phyloP scores from a whole-genome alignment of 495 filamentous ascomycete genomes.

The Neurospora sp. region DNA sequence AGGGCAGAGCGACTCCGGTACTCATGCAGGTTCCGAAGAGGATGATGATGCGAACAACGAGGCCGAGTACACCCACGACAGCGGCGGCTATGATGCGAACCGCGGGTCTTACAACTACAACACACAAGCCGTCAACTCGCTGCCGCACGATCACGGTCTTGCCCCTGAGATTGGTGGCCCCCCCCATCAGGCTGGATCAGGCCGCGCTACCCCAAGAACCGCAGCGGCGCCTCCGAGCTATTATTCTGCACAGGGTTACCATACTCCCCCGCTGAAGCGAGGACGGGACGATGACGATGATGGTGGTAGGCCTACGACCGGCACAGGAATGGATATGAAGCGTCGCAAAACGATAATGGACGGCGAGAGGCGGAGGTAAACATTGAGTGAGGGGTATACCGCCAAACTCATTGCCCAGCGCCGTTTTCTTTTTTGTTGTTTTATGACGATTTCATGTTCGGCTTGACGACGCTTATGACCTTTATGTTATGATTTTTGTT shows the following conservation, averaged over 20 bases:
- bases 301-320: conserved; percentile 60
- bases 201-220: conserved; percentile 78
- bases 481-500: conserved; percentile 19
- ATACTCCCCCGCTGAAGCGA: conserved; percentile 82
- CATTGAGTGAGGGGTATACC: neutral
- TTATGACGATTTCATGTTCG: conserved; percentile 4
- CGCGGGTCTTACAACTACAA: conserved; percentile 69
- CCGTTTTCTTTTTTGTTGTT: conserved; percentile 4
- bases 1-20: conserved; percentile 43
- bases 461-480: conserved; percentile 28
- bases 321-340: conserved; percentile 53
- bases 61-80: conserved; percentile 70
- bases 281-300: conserved; percentile 69
- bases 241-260: conserved; percentile 59
- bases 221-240: conserved; percentile 55
- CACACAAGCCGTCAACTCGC: conserved; percentile 49
- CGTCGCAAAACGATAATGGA: conserved; percentile 71
- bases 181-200: conserved; percentile 79
- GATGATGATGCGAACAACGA: conserved; percentile 72
- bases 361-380: conserved; percentile 23
- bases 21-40: conserved; percentile 52
- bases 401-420: neutral
- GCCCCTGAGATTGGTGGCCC: conserved; percentile 81
- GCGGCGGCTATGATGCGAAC: conserved; percentile 54
- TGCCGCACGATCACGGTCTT: conserved; percentile 65